phyloP scores from a whole-genome alignment of 2,329 filamentous ascomycete species.

The Capronia americana region DNA sequence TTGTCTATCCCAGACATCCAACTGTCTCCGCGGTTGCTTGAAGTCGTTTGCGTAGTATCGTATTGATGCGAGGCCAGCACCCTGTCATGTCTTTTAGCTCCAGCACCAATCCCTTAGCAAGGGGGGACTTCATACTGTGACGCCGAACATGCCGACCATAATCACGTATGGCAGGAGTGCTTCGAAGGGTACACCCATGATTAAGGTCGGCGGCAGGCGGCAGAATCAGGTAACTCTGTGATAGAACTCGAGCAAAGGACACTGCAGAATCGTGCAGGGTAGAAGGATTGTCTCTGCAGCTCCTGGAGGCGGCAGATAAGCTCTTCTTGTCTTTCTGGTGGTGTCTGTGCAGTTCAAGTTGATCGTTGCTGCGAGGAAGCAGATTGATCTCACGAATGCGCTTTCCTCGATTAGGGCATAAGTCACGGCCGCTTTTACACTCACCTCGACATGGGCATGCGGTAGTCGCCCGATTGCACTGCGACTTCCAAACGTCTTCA shows the following conservation, averaged over 20 bases:
- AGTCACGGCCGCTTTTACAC: constrained; percentile 8
- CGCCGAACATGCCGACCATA: constrained; percentile 56
- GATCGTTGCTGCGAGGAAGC: neutral
- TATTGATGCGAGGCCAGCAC: constrained; percentile 63
- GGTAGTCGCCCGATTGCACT: constrained; percentile 4
- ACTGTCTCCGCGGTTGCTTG: constrained; percentile 65
- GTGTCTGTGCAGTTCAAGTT: constrained; percentile 4
- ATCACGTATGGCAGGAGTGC: constrained; percentile 69
- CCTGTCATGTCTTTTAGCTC: constrained; percentile 42
- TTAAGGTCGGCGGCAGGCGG: constrained; percentile 36
- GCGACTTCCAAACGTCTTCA: constrained; percentile 9
- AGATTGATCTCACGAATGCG: neutral
- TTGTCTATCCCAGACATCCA: constrained; percentile 71
- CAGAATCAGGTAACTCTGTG: neutral
- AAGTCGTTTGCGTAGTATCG: constrained; percentile 68
- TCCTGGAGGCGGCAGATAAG: neutral
- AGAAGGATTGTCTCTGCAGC: neutral
- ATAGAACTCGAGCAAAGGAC: neutral
- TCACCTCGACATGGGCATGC: neutral
- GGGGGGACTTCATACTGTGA: constrained; percentile 52
- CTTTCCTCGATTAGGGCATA: neutral
- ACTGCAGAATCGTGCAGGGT: neutral
- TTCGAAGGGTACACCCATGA: constrained; percentile 72
- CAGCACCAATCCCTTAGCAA: neutral
- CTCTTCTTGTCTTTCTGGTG: neutral